Conservation (phyloP, 2,329 filamentous ascomycete species). For the Beauveria pseudobassiana region DNA sequence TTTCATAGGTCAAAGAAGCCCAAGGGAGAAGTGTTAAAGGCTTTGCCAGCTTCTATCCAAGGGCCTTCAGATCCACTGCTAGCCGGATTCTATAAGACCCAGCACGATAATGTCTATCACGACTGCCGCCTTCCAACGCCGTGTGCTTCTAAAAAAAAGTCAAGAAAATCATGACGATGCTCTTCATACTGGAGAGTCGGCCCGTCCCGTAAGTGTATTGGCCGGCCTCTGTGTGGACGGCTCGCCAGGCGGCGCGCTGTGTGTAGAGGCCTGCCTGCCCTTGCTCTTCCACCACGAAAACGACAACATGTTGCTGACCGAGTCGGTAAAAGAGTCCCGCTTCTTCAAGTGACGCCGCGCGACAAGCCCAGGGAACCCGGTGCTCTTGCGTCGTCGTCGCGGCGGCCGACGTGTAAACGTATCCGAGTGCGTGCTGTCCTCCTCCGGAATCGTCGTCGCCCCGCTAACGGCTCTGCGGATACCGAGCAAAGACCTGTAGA, state of each 20-base stretch:
- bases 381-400: slow-evolving; percentile 48
- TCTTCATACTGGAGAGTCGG: slow-evolving; percentile 28
- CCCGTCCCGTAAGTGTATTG: slow-evolving; percentile 13
- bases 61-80: background rate
- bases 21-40: background rate
- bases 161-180: background rate
- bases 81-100: background rate
- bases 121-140: slow-evolving; percentile 9
- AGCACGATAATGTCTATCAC: background rate
- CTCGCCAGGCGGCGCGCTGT: slow-evolving; percentile 1
- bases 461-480: slow-evolving; percentile 27
- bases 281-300: slow-evolving; percentile 45
- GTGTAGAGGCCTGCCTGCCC: slow-evolving; percentile 14
- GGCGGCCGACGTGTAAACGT: slow-evolving; percentile 23
- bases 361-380: slow-evolving; percentile 54
- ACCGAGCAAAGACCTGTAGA: slow-evolving; percentile 31
- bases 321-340: slow-evolving; percentile 35
- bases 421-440: slow-evolving; percentile 24
- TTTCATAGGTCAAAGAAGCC: background rate
- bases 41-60: background rate
- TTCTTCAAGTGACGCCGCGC: slow-evolving; percentile 38
- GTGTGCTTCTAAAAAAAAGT: slow-evolving; percentile 13
- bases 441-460: slow-evolving; percentile 17
- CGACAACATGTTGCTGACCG: slow-evolving; percentile 45
- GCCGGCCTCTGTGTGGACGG: background rate